phyloP scores from a whole-genome alignment of 108 stramenopile species.

The Conticribra guillardii region DNA sequence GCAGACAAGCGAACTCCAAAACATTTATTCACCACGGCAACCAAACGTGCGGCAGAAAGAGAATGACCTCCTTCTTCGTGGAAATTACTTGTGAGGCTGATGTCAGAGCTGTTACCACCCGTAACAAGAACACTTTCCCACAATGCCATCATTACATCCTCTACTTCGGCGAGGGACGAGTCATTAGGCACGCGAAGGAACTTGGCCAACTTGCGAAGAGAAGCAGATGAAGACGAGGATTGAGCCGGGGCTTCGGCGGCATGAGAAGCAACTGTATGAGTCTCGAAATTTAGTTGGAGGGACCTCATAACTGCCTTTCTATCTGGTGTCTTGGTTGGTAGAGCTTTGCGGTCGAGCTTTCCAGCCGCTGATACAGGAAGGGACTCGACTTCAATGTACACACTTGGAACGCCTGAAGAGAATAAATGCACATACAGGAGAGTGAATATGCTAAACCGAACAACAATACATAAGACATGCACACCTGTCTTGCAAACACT shows the following conservation, averaged over 20 bases:
- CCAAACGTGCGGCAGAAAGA: slow-evolving; percentile 67
- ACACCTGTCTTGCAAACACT: background rate
- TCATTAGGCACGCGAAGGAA: slow-evolving; percentile 26
- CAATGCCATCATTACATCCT: slow-evolving; percentile 18
- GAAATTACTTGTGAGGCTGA: slow-evolving; percentile 46
- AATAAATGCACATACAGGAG: too few relatives aligned
- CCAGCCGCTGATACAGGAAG: slow-evolving; percentile 72
- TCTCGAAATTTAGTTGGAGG: slow-evolving; percentile 23
- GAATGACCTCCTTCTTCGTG: slow-evolving; percentile 82
- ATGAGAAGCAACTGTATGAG: slow-evolving; percentile 40
- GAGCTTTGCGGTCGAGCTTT: slow-evolving; percentile 69
- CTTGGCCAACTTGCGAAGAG: slow-evolving; percentile 8
- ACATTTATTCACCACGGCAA: slow-evolving; percentile 39
- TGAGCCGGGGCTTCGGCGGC: slow-evolving; percentile 6
- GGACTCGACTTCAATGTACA: slow-evolving; percentile 56
- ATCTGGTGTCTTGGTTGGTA: slow-evolving; percentile 32
- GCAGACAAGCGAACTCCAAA: slow-evolving; percentile 25
- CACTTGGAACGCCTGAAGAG: slow-evolving; percentile 45
- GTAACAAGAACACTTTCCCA: slow-evolving; percentile 30
- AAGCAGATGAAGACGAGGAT: slow-evolving; percentile 1
- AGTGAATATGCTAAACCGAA: background rate
- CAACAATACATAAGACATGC: background rate
- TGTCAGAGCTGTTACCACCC: slow-evolving; percentile 17
- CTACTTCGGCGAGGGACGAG: slow-evolving; percentile 16
- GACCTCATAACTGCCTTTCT: slow-evolving; percentile 22